These are phyloP conservation scores for Barnettozyma pratensis DNA, from an alignment of 805 yeast species.

Conservation along the genomic window DNA sequence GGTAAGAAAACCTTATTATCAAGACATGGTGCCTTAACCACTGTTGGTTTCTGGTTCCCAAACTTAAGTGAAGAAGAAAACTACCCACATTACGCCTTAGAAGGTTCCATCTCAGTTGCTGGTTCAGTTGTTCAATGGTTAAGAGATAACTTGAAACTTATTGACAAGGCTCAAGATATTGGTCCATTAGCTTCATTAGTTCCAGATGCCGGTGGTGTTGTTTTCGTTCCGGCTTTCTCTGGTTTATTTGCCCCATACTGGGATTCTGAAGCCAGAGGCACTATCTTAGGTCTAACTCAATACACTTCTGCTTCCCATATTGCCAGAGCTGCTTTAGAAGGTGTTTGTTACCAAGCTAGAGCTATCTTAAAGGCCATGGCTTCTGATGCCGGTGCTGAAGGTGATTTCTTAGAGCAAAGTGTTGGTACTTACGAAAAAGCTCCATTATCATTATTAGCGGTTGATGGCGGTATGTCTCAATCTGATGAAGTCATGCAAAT, in stretches of 20 bases:
- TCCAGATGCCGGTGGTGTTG: constrained; percentile 81
- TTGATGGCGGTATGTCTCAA: constrained; percentile 94
- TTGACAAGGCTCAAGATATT: constrained; percentile 76
- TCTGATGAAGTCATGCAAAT: constrained; percentile 90
- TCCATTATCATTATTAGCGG: constrained; percentile 56
- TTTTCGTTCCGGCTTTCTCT: constrained; percentile 90
- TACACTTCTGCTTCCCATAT: constrained; percentile 88
- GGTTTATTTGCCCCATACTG: constrained; percentile 96
- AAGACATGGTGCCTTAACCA: constrained; percentile 79
- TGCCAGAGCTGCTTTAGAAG: constrained; percentile 92
- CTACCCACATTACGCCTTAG: constrained; percentile 81
- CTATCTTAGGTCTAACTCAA: constrained; percentile 89
- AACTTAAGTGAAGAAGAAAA: constrained; percentile 38
- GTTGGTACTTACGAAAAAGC: constrained; percentile 38
- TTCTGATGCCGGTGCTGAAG: constrained; percentile 62
- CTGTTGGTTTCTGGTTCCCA: constrained; percentile 89
- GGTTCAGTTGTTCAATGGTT: constrained; percentile 94
- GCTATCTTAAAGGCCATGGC: constrained; percentile 90
- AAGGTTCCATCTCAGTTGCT: constrained; percentile 95
- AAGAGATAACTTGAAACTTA: constrained; percentile 81
- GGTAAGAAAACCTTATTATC: constrained; percentile 70
- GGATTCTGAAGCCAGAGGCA: constrained; percentile 90
- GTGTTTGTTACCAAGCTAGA: constrained; percentile 89
- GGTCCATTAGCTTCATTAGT: constrained; percentile 88
- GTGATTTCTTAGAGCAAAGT: constrained; percentile 50